Percentiles rank a stretch among this genome's conserved stretches.
These are phyloP conservation scores for Cyclostephanos tholiformis DNA, from an alignment of 108 stramenopile species.

Conservation along the genomic window DNA sequence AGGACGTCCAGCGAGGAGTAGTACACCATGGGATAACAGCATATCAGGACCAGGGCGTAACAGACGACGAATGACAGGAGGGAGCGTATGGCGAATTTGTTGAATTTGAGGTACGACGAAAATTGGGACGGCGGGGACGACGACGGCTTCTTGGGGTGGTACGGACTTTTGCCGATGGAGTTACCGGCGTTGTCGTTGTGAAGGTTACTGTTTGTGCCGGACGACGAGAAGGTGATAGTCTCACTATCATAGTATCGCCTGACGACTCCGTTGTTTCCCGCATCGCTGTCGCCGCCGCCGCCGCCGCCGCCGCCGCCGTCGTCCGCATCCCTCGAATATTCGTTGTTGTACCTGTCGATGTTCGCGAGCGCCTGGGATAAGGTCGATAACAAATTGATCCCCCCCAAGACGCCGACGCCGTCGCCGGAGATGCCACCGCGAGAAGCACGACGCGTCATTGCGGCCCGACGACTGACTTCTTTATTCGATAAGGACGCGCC, in stretches of 20 bases:
- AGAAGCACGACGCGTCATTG: neutral
- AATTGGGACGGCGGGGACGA: slow-evolving; percentile 20
- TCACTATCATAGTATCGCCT: neutral
- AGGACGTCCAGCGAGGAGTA: slow-evolving; percentile 11
- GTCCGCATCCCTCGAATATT: neutral
- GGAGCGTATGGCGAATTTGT: neutral
- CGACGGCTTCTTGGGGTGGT: neutral
- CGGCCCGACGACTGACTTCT: neutral
- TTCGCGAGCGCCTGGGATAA: slow-evolving; percentile 23
- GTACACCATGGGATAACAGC: slow-evolving; percentile 40
- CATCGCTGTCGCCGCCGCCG: neutral
- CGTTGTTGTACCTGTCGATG: slow-evolving; percentile 29
- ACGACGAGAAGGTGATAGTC: neutral
- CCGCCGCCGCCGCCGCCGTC: neutral
- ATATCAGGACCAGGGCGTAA: slow-evolving; percentile 36
- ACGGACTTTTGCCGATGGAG: slow-evolving; percentile 9
- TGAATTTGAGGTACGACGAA: slow-evolving; percentile 29
- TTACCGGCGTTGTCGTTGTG: neutral
- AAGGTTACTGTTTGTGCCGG: neutral
- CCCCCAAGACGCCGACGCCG: neutral
- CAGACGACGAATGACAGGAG: slow-evolving; percentile 17
- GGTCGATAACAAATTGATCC: slow-evolving; percentile 17
- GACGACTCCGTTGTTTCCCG: too few relatives aligned
- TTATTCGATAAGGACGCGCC: neutral
- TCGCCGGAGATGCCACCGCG: neutral